Conservation (phyloP, 2,329 filamentous ascomycete genomes). For the Diaporthe sp. region DNA sequence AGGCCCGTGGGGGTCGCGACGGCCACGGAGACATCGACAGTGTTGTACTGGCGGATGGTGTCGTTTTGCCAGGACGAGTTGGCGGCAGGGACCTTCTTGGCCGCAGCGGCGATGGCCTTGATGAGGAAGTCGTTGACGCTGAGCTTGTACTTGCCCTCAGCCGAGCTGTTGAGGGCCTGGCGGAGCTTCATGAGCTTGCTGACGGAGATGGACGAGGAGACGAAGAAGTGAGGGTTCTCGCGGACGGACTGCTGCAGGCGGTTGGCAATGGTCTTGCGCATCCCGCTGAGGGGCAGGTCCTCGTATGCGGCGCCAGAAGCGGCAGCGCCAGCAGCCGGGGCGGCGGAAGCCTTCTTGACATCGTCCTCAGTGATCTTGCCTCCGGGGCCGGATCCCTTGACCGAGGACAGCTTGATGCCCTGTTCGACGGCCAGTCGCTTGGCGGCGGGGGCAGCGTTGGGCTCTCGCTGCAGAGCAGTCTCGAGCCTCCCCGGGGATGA, state of each 20-base stretch:
- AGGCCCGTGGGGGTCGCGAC: conserved; percentile 93
- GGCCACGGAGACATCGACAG: conserved; percentile 94
- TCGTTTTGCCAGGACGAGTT: conserved; percentile 96
- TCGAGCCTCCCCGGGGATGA: conserved; percentile 83
- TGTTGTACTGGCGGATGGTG: conserved; percentile 92
- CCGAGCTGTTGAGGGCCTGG: conserved; percentile 87
- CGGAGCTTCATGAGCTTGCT: conserved; percentile 97
- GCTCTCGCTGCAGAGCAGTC: conserved; percentile 85
- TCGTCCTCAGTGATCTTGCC: conserved; percentile 93
- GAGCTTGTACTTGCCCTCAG: conserved; percentile 97
- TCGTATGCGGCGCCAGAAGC: conserved; percentile 78
- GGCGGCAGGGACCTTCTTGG: conserved; percentile 92
- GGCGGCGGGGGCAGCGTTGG: conserved; percentile 78
- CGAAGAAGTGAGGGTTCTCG: conserved; percentile 98
- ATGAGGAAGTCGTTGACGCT: conserved; percentile 99
- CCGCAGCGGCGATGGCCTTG: conserved; percentile 92
- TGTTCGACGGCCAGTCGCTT: conserved; percentile 89
- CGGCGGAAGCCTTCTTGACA: conserved; percentile 83
- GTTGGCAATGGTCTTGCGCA: conserved; percentile 98
- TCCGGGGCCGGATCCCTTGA: conserved; percentile 90
- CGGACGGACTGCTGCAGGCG: conserved; percentile 90
- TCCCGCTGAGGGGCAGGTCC: conserved; percentile 86
- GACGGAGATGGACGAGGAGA: conserved; percentile 91
- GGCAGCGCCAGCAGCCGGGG: conserved; percentile 60
- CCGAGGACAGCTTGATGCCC: conserved; percentile 78